Evolutionary conservation across 2,329 filamentous ascomycete species (phyloP).

Genomic region (Huntiella bhutanensis): DNA sequence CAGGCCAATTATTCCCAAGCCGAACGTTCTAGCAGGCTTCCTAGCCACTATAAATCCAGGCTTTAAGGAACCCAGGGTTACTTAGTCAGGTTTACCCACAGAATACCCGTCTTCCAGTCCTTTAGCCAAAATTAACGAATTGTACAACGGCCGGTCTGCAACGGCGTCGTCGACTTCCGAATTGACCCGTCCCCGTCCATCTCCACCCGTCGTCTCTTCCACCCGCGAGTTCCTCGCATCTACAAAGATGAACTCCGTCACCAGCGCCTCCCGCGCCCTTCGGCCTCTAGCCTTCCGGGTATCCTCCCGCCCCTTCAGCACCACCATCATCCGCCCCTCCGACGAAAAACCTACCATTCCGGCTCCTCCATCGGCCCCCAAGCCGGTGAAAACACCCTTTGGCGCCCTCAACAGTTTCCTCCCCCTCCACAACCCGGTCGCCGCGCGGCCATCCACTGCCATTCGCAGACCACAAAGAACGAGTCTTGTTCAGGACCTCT

Average conservation of each 20-base stretch:
- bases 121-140: too few relatives aligned
- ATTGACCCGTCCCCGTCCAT: not conserved
- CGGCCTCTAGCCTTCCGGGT: constrained; percentile 5
- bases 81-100: too few relatives aligned
- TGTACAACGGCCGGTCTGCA: too few relatives aligned
- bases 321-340: constrained; percentile 12
- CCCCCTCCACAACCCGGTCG: constrained; percentile 3
- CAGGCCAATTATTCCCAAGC: not conserved
- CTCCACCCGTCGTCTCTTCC: not conserved
- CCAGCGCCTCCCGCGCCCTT: constrained; percentile 7
- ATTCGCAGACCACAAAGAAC: not conserved
- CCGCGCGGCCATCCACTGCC: not conserved
- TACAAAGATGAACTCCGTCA: constrained; percentile 11
- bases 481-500: not conserved
- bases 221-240: not conserved
- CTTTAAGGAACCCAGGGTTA: too few relatives aligned
- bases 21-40: constrained; percentile 10
- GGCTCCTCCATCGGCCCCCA: not conserved
- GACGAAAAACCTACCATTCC: constrained; percentile 1
- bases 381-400: not conserved
- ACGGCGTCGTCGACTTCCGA: too few relatives aligned
- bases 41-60: not conserved
- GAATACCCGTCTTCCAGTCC: too few relatives aligned
- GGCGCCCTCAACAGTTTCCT: constrained; percentile 3
- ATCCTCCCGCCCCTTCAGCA: constrained; percentile 13